Evolutionary conservation across 1,284 basidiomycete species (phyloP).

Genomic region (Polyporus tsugae): DNA sequence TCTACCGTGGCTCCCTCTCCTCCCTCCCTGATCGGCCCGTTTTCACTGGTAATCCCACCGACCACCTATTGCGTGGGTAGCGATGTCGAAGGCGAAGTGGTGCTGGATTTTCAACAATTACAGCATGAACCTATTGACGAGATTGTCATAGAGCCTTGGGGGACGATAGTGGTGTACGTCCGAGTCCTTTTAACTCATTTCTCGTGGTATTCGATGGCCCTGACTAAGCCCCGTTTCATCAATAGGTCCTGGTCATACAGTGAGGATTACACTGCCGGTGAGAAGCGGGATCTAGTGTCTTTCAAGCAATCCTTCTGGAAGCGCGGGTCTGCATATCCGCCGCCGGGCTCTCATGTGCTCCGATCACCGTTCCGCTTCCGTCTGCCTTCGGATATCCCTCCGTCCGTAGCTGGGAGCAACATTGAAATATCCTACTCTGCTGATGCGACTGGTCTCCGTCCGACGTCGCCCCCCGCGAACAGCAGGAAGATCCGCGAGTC

Average conservation of each 20-base stretch:
- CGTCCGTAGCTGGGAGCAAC: neutral
- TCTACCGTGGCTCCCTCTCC: no score
- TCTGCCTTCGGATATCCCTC: neutral
- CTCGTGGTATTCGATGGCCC: neutral
- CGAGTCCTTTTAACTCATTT: neutral
- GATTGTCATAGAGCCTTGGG: neutral
- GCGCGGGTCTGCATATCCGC: no score
- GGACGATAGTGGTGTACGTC: neutral
- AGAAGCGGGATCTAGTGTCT: no score
- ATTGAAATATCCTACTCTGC: neutral
- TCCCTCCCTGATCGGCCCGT: no score
- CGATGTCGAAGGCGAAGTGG: neutral
- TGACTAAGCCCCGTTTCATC: neutral
- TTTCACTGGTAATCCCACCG: neutral
- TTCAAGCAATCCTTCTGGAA: no score
- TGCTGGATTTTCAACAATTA: neutral
- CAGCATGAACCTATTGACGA: neutral
- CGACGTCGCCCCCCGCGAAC: neutral
- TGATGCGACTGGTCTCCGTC: neutral
- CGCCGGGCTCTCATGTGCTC: no score
- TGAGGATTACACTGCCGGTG: no score
- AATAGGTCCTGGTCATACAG: no score
- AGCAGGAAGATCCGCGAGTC: neutral
- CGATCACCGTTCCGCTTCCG: no score
- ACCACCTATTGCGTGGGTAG: neutral